Conservation (phyloP, 257 asterid species). For the Solanum gandarillasii region DNA sequence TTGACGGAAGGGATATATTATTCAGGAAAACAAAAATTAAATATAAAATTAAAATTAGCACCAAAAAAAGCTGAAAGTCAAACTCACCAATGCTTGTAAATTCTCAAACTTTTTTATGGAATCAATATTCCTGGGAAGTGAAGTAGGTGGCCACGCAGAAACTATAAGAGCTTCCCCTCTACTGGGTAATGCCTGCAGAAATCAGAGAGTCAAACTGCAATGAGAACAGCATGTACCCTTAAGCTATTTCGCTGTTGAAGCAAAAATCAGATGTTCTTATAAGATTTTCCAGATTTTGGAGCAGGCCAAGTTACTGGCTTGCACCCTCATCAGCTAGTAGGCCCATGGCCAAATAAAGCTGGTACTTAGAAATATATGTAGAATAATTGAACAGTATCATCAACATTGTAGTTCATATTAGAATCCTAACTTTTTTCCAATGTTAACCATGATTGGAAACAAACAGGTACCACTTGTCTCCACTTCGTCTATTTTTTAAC, state of each 20-base stretch:
- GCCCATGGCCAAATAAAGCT: background rate
- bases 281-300: background rate
- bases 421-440: background rate
- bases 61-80: background rate
- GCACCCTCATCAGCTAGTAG: background rate
- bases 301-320: background rate
- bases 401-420: background rate
- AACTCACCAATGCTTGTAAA: conserved; percentile 77
- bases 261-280: background rate
- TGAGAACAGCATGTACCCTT: background rate
- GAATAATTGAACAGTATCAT: background rate
- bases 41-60: background rate
- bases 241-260: background rate
- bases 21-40: background rate
- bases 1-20: background rate
- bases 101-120: conserved; percentile 75
- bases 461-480: background rate
- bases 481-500: background rate
- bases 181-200: conserved; percentile 63
- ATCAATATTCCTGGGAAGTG: conserved; percentile 67
- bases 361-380: background rate
- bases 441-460: background rate
- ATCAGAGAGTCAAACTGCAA: background rate
- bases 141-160: conserved; percentile 74
- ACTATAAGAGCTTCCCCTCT: conserved; percentile 74